phyloP scores from a whole-genome alignment of 306 rosid genomes.

The Rosa multiflora region DNA sequence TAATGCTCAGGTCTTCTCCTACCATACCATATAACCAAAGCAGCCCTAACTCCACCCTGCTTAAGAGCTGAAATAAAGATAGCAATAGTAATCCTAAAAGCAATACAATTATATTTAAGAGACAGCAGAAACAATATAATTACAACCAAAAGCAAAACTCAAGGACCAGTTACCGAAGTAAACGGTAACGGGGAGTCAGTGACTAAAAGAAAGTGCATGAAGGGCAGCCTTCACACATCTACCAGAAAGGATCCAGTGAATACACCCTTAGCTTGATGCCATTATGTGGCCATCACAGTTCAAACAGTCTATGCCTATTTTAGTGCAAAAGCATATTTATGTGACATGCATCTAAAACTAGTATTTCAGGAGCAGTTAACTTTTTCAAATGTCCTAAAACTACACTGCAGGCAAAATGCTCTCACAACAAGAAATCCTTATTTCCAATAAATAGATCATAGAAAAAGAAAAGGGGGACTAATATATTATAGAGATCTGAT shows the following conservation, averaged over 20 bases:
- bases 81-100: conserved; percentile 81
- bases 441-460: neutral
- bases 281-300: neutral
- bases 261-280: neutral
- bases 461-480: neutral
- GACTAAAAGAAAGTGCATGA: conserved; percentile 2
- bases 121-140: conserved; percentile 32
- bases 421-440: neutral
- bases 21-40: conserved; percentile 85
- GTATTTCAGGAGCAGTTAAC: no score
- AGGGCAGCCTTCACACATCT: neutral
- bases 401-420: neutral
- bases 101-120: conserved; percentile 53
- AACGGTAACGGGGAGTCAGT: neutral
- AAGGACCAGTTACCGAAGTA: neutral
- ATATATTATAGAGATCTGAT: neutral
- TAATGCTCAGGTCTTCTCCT: conserved; percentile 72
- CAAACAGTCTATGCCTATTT: neutral
- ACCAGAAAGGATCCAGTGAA: neutral
- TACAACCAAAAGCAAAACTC: conserved; percentile 11
- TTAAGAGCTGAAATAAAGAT: conserved; percentile 75
- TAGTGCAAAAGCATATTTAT: neutral
- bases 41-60: conserved; percentile 93
- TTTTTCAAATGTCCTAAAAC: neutral
- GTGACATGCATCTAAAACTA: neutral